These are phyloP conservation scores for Glycyrrhiza uralensis DNA, from an alignment of 306 rosid species.

Conservation along the genomic window DNA sequence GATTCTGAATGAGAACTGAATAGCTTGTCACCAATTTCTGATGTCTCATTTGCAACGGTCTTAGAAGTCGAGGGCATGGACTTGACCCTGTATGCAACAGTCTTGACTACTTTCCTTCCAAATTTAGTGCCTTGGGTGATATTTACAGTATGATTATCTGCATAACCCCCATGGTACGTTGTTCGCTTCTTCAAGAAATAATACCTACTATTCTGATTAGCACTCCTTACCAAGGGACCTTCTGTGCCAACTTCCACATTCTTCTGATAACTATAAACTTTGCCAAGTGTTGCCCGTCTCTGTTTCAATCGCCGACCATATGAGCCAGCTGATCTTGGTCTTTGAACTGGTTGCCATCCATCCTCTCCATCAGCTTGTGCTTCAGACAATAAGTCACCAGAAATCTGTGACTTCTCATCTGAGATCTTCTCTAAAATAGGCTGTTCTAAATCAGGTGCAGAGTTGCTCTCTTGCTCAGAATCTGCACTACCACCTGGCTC, in stretches of 20 bases:
- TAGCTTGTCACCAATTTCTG: conserved; percentile 39
- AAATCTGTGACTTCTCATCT: conserved; percentile 46
- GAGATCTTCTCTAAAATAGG: conserved; percentile 41
- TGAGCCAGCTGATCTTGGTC: conserved; percentile 85
- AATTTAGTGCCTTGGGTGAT: conserved; percentile 72
- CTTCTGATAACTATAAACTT: conserved; percentile 73
- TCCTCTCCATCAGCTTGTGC: conserved; percentile 74
- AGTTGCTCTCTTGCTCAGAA: conserved; percentile 50
- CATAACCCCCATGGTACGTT: conserved; percentile 60
- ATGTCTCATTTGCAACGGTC: conserved; percentile 37
- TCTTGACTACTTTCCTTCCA: conserved; percentile 74
- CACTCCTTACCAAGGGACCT: conserved; percentile 45
- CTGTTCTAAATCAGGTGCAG: conserved; percentile 50
- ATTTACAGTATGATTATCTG: conserved; percentile 55
- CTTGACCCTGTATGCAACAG: conserved; percentile 87
- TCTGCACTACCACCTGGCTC: conserved; percentile 41
- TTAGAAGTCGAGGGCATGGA: conserved; percentile 55
- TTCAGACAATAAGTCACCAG: conserved; percentile 53
- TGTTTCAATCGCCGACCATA: conserved; percentile 74
- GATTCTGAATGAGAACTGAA: conserved; percentile 41
- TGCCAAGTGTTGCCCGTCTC: conserved; percentile 76
- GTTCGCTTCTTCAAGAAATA: conserved; percentile 77
- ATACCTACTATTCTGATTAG: conserved; percentile 55
- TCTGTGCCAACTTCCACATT: conserved; percentile 55
- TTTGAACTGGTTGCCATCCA: conserved; percentile 98